Base-by-base conservation (phyloP, 116 monocot genomes). In the Iris pallida region DNA sequence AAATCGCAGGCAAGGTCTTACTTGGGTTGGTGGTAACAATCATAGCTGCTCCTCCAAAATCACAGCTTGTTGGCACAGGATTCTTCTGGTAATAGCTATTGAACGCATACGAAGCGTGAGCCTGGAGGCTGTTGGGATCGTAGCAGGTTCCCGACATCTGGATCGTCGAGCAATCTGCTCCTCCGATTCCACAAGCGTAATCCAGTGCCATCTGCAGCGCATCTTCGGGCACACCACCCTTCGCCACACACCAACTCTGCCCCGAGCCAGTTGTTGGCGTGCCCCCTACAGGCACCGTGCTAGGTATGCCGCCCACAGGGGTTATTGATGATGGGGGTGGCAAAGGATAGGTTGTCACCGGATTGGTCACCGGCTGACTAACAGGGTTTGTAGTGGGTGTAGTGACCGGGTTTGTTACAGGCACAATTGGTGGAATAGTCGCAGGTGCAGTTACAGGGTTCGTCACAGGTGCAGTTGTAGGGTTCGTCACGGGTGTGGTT, bases 41-140 rank as follows among this genome's bases (percentile, higher is more conserved):
- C 71, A 72, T 82, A 11, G 89, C 93, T 4, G 86, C 73, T 60
- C 93, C 93, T 20, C 89, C 89, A 75, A 93, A 93, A 66, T 93
- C 86, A 58, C 93, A 93, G 68, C 89, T 93, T 20, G 86, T 61
- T 19, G 86, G 73, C 8, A 68, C 60, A 1, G 89, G 93, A 63
- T 93, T 93, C 78, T 74, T 86, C 68, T 93, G 93, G 61, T 84
- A 93, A 76, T 93, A 93, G 75, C 73, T 82, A 71, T 89, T 93
- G 71, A 93, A 93, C 6, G 93, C 93, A 59, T 89, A 93, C 0
- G 93, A 89, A 7, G 93, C 84, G 69, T 93, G 93, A 6, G 84
- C 77, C 54, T 75, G 89, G n/a, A 93, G 63, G 3, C 79, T 80
- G 66, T 89, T 86, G 12, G 93, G 93, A 73, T 73, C 86, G 63